A percentile compares a stretch with the other conserved stretches of the same genome.
Conservation (phyloP, 2,329 filamentous ascomycete genomes). For the Chrysoporthe cubensis region DNA sequence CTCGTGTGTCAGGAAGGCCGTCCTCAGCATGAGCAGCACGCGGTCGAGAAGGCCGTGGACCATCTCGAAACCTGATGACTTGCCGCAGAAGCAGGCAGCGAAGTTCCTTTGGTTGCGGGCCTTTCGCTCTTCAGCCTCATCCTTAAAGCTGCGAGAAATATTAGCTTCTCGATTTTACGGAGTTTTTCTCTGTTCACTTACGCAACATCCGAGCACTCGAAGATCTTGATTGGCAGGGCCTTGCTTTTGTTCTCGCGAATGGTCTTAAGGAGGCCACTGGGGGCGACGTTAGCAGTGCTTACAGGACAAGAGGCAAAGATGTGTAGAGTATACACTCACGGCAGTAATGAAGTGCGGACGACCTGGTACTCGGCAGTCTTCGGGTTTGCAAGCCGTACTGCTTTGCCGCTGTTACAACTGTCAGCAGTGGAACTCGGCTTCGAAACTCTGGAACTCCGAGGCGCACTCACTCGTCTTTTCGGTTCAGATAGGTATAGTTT, state of each 20-base stretch:
- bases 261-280: conserved; percentile 79
- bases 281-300: conserved; percentile 46
- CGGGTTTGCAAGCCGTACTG: conserved; percentile 85
- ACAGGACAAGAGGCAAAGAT: background rate
- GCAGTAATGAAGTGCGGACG: conserved; percentile 75
- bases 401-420: conserved; percentile 56
- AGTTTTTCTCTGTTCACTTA: background rate
- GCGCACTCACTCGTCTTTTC: conserved; percentile 67
- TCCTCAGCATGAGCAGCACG: conserved; percentile 88
- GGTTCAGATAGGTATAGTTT: conserved; percentile 95
- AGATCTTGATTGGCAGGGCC: conserved; percentile 86
- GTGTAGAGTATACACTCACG: background rate
- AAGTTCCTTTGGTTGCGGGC: conserved; percentile 93
- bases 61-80: conserved; percentile 91
- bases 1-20: conserved; percentile 76
- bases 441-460: too few species aligned
- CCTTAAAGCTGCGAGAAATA: conserved; percentile 65
- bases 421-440: background rate
- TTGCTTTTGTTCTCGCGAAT: conserved; percentile 92
- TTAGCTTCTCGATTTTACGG: background rate
- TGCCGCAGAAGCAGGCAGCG: conserved; percentile 93
- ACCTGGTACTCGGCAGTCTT: conserved; percentile 95
- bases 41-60: conserved; percentile 94
- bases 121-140: conserved; percentile 78
- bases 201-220: conserved; percentile 87